Base-by-base conservation (phyloP, 2,329 filamentous ascomycete genomes). In the Claviceps sp. region DNA sequence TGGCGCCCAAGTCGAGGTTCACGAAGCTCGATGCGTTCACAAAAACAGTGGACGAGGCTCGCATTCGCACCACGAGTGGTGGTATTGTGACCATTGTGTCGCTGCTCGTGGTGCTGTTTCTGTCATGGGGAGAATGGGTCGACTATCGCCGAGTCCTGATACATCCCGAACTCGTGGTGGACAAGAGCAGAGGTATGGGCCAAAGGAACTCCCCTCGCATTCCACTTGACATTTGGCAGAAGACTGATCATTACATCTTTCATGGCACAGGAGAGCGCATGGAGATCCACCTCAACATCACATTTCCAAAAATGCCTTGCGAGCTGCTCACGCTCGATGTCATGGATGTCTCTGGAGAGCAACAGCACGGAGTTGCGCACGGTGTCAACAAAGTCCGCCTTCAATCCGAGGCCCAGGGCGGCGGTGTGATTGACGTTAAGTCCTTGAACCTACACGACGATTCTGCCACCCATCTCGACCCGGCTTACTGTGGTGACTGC, bases 231-330 rank as follows among this genome's bases (percentile, higher is more conserved):
- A 4, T 34, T 11, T 3, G 30, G 30, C 30, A 34, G 10, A 11
- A 10, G 11, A 62, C 64, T 56, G 46, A 51, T 22, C 22, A 40
- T 22, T 48, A 38, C 7, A 43, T 48, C 47, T 8, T 43, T 46
- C 48, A 52, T 5, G n/a, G 4, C 16, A 38, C 60, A 89, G 87
- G 89, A 68, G 90, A 98, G 76, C 89, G 91, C 69, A 97, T 98
- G 91, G 93, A 97, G 68, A 98, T 98, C 58, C 89, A 95, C 68
- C 80, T 98, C 70, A 98, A 98, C 73, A 84, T 98, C 55, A 93
- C 89, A 47, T 98, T 98, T 67, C 93, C 93, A 10, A 83, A 84
- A 56, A 80, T 98, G 59, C 93, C 93, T 10, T 98, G 93, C 72
- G 91, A 97, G 69, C 81, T 98, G 50, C 76, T 97, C 58, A 96